Evolutionary conservation across 2,329 filamentous ascomycete genomes (phyloP).

Genomic region (Paraphoma sp.): DNA sequence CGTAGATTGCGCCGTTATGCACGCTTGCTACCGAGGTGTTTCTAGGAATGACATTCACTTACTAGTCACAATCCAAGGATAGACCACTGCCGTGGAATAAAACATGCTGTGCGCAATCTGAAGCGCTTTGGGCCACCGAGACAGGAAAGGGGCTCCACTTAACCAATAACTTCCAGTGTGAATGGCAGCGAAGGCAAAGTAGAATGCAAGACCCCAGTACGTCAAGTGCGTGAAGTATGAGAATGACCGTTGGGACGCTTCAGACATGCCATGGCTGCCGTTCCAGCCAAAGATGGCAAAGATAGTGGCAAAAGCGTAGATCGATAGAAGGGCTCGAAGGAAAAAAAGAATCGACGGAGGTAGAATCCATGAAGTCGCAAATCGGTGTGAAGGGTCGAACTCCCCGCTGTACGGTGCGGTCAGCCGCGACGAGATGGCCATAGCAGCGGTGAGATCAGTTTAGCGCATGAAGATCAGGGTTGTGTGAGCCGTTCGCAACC

Average conservation of each 20-base stretch:
- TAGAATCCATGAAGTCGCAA: constrained; percentile 84
- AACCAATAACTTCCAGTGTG: constrained; percentile 72
- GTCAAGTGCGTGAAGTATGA: constrained; percentile 84
- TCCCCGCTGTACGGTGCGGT: constrained; percentile 31
- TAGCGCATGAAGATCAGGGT: constrained; percentile 7
- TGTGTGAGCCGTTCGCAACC: neutral
- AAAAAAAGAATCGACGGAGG: constrained; percentile 67
- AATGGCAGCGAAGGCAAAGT: constrained; percentile 70
- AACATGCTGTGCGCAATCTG: constrained; percentile 50
- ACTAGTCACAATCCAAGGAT: constrained; percentile 55
- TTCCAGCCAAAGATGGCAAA: constrained; percentile 74
- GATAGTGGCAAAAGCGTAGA: constrained; percentile 75
- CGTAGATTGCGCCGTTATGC: neutral
- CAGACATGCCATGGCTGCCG: constrained; percentile 61
- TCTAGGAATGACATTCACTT: constrained; percentile 23
- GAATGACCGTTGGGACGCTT: constrained; percentile 62
- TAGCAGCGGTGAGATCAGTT: constrained; percentile 10
- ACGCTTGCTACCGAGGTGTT: neutral
- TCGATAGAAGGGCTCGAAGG: constrained; percentile 57
- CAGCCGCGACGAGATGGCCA: constrained; percentile 34
- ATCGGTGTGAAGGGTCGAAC: constrained; percentile 64
- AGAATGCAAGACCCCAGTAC: constrained; percentile 84
- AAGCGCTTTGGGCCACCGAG: constrained; percentile 46
- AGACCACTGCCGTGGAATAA: constrained; percentile 52
- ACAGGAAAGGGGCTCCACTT: constrained; percentile 45